phyloP scores from a whole-genome alignment of 345 rosid species.

The Carallia brachiata region DNA sequence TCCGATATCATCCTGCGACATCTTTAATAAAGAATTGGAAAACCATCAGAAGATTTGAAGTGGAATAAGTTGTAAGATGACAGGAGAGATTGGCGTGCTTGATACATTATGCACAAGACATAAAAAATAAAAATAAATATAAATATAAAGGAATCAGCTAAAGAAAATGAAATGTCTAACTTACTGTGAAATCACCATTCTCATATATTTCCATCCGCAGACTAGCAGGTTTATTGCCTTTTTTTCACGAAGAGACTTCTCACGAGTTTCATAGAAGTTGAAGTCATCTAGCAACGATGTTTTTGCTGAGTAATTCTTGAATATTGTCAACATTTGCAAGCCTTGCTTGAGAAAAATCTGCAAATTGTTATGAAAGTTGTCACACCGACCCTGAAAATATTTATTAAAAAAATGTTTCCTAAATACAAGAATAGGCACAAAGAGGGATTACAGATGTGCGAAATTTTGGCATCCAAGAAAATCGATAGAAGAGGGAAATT shows the following conservation, averaged over 20 bases:
- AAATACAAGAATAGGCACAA: not conserved
- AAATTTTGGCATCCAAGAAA: not conserved
- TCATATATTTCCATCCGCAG: conserved; percentile 36
- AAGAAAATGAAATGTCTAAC: conserved; percentile 8
- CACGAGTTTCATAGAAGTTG: conserved; percentile 61
- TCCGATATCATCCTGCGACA: too few relatives aligned
- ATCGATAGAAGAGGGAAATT: not conserved
- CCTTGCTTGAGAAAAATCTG: conserved; percentile 66
- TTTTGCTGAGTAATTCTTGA: conserved; percentile 45
- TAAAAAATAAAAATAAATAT: not conserved
- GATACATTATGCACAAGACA: not conserved
- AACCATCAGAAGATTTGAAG: too few relatives aligned
- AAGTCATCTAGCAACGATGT: conserved; percentile 65
- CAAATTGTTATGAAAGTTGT: not conserved
- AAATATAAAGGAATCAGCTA: too few relatives aligned
- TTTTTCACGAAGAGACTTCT: conserved; percentile 40
- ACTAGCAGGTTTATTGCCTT: conserved; percentile 45
- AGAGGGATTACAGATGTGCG: not conserved
- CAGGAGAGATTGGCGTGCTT: not conserved
- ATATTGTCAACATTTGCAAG: conserved; percentile 62
- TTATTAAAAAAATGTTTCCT: not conserved
- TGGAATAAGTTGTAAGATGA: too few relatives aligned
- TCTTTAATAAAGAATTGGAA: too few relatives aligned
- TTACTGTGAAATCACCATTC: conserved; percentile 46
- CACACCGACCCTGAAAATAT: not conserved